Evolutionary conservation across 345 rosid genomes (phyloP).

Genomic region (Bretschneidera sinensis): DNA sequence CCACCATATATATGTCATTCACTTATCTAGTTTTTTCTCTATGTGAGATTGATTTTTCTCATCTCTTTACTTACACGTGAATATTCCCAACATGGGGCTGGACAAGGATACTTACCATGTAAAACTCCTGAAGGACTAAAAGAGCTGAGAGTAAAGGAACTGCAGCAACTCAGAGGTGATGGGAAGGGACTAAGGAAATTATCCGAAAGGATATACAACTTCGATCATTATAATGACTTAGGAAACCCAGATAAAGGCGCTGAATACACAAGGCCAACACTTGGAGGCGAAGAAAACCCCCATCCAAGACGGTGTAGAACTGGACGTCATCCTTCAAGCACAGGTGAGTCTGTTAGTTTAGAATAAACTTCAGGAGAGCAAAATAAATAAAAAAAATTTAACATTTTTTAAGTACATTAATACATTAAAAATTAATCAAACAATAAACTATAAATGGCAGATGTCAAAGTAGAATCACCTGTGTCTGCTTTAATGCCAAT

Average conservation of each 20-base stretch:
- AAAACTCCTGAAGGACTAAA: conserved; percentile 42
- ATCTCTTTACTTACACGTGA: too few species aligned
- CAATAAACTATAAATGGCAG: conserved; percentile 1
- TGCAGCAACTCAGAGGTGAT: conserved; percentile 42
- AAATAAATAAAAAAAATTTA: too few species aligned
- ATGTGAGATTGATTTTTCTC: too few species aligned
- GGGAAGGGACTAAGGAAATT: conserved; percentile 47
- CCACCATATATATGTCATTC: too few species aligned
- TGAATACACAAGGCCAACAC: conserved; percentile 34
- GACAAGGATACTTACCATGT: conserved; percentile 47
- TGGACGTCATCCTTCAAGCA: too few species aligned
- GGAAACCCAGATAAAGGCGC: conserved; percentile 40
- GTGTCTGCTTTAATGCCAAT: conserved; percentile 10
- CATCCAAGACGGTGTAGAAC: conserved; percentile 57
- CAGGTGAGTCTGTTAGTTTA: too few species aligned
- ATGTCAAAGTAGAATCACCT: conserved; percentile 1
- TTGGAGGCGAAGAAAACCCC: conserved; percentile 46
- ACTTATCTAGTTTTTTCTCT: too few species aligned
- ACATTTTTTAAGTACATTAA: too few species aligned
- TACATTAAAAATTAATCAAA: too few species aligned
- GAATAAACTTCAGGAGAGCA: too few species aligned
- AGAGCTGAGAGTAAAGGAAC: conserved; percentile 44
- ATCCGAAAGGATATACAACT: conserved; percentile 56
- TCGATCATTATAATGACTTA: conserved; percentile 51
- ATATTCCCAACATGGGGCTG: background rate